Conservation (phyloP, 2,329 filamentous ascomycete genomes). For the Bimuria novae-zelandiae region DNA sequence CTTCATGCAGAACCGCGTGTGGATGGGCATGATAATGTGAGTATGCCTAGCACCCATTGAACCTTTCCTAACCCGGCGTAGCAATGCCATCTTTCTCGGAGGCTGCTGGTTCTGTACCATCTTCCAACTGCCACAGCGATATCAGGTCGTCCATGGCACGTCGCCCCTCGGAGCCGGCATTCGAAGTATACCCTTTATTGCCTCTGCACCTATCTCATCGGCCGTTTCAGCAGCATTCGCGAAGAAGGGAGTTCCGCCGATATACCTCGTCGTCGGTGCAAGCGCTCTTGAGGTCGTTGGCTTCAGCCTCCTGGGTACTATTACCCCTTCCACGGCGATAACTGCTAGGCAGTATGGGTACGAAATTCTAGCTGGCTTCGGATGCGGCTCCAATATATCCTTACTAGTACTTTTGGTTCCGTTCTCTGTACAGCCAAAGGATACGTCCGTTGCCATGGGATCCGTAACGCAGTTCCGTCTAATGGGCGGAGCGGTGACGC, state of each 20-base stretch:
- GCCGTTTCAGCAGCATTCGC: not conserved
- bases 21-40: constrained; percentile 15
- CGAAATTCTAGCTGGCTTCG: not conserved
- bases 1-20: constrained; percentile 11
- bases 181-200: not conserved
- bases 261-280: not conserved
- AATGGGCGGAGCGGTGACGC: not conserved
- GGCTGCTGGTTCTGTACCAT: constrained; percentile 22
- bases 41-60: not conserved
- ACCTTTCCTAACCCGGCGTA: not conserved
- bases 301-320: not conserved
- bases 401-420: not conserved
- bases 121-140: not conserved
- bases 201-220: not conserved
- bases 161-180: not conserved
- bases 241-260: not conserved
- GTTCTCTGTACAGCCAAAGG: not conserved
- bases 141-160: not conserved
- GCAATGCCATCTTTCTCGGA: constrained; percentile 18
- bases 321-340: not conserved
- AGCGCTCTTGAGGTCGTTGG: not conserved
- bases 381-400: not conserved
- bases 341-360: not conserved
- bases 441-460: constrained; percentile 4
- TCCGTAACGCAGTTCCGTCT: not conserved